Base-by-base conservation (phyloP, 306 rosid genomes). In the Cicer arietinum region DNA sequence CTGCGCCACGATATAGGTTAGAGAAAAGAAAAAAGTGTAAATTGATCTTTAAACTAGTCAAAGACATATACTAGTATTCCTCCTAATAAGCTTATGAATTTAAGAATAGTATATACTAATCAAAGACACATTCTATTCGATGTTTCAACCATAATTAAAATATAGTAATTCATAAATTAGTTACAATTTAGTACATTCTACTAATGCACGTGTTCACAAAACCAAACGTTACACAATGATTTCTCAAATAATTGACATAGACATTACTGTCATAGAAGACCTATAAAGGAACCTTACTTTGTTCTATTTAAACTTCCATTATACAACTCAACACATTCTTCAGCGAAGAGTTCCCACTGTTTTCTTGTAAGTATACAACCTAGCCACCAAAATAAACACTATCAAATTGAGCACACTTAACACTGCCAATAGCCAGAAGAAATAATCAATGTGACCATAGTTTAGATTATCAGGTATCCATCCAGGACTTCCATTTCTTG, bases 381-480 rank as follows among this genome's bases (percentile, higher is more conserved):
- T 89, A 0, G 97, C 86, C 43, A 88, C 88, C 48, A 66, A 16
- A 50, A 93, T 72, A 68, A 58, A 93, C 12, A 52, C 87, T 9
- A 79, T 46, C 83, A 91, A 86, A 74, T 93, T 93, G 4, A 89
- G 10, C 8, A 89, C 66, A 65, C 98, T 93, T 37, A 93, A 87
- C 52, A 73, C 57, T 25, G 96, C 73, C 86, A 93, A 78, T 9
- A 91, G 69, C 93, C 96, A 89, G 81, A 84, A 93, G 84, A 89
- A 93, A 69, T 93, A 89, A 76, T 93, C 90, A 12, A 93, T 75
- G 71, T 91, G 93, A 12, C 98, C 98, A 42, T 75, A 78, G 69
- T 93, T 93, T 42, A 93, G 80, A 79, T 93, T 88, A 52, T 89
- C 86, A 0, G 98, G 97, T 74, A 93, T 88, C 98, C 98, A 93